A percentile compares a stretch with the other conserved stretches of the same genome.
Conservation (phyloP, 306 rosid species). For the cucumber (Cucumis sativus) region Cucumber_9930_V3 NC_026656.2:20668001-20668500, state of each 20-base stretch:
- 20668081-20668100: not conserved
- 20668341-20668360: not conserved
- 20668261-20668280: not conserved
- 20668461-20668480: conserved; percentile 84
- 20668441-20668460: conserved; percentile 84
- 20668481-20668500: conserved; percentile 82
- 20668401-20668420: not conserved
- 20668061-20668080: not conserved
- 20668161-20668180: not conserved
- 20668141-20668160: not conserved
- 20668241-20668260: not conserved
- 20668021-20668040: conserved; percentile 51
- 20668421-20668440: conserved; percentile 48
- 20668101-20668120: not conserved
- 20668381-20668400: not conserved
- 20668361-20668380: not conserved
- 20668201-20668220: not conserved
- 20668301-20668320: not conserved
- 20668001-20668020: conserved; percentile 65
- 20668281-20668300: not conserved
- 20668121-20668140: not conserved
- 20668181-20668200: not conserved
- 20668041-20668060: not conserved
- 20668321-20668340: not conserved
- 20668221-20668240: not conserved